phyloP scores from a whole-genome alignment of 257 asterid species.

The Primulina eburnea region DNA sequence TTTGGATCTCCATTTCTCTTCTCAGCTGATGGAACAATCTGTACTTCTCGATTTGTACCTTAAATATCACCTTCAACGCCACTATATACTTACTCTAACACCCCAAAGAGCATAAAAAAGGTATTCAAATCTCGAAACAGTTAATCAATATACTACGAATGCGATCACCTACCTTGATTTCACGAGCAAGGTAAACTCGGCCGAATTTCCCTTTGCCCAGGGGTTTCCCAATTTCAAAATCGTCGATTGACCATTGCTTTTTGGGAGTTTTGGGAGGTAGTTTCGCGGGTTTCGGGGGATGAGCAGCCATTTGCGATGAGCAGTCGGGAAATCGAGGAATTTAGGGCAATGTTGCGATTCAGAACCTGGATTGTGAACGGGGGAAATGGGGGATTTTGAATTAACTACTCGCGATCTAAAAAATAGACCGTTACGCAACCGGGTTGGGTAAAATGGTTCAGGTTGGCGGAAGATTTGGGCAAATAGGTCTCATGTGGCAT shows the following conservation, averaged over 20 bases:
- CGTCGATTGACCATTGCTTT: conserved; percentile 59
- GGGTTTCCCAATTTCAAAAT: conserved; percentile 94
- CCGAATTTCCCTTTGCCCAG: conserved; percentile 94
- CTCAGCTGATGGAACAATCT: conserved; percentile 66
- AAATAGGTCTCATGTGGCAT: too few species aligned
- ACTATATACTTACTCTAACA: conserved; percentile 64
- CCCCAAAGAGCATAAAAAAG: not conserved
- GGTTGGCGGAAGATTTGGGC: too few species aligned
- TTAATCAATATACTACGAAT: not conserved
- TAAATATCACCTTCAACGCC: conserved; percentile 85
- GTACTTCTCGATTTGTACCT: conserved; percentile 81
- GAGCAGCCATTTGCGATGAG: conserved; percentile 30
- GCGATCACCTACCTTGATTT: conserved; percentile 51
- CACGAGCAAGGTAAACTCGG: conserved; percentile 93
- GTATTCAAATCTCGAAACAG: not conserved
- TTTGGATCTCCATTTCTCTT: conserved; percentile 95
- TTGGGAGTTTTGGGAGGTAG: conserved; percentile 25
- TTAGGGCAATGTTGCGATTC: not conserved
- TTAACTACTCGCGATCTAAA: not conserved
- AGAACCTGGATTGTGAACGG: not conserved
- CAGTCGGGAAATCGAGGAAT: not conserved
- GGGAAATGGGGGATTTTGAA: not conserved
- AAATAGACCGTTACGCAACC: not conserved
- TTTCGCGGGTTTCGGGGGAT: conserved; percentile 45
- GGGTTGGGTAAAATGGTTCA: not conserved